phyloP scores from a whole-genome alignment of 208 protist genomes.

The Wallacemonas rigidus region DNA sequence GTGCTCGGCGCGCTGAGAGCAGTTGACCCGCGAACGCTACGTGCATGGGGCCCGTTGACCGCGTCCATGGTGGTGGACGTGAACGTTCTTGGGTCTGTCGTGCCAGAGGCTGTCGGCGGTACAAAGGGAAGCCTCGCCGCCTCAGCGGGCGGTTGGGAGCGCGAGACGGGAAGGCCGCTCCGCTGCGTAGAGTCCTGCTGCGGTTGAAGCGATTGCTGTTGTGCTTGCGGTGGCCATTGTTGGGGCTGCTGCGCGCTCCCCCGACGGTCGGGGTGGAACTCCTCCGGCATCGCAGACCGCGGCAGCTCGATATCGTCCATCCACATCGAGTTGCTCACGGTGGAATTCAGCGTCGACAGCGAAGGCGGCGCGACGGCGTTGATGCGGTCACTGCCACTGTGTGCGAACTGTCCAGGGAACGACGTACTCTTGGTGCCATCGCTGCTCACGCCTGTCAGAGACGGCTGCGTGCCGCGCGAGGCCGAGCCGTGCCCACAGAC shows the following conservation, averaged over 20 bases:
- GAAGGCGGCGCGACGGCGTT: neutral
- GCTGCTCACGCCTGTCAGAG: conserved; percentile 3
- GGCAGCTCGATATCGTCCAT: neutral
- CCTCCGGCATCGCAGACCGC: neutral
- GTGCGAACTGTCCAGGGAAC: neutral
- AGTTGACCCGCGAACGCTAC: neutral
- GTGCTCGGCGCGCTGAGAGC: no score
- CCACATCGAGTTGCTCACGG: conserved; percentile 11
- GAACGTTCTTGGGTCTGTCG: no score
- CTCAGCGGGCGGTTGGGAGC: neutral
- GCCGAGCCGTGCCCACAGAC: neutral
- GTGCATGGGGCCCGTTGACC: neutral
- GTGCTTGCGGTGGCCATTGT: neutral
- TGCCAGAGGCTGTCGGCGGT: neutral
- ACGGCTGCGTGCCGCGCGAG: neutral
- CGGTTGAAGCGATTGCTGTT: neutral
- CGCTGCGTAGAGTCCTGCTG: neutral
- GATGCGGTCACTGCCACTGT: neutral
- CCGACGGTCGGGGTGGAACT: neutral
- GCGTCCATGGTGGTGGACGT: neutral
- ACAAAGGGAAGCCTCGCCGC: neutral
- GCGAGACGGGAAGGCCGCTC: neutral
- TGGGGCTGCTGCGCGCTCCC: neutral
- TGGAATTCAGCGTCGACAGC: conserved; percentile 11
- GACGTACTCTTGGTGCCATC: conserved; percentile 1